Conservation (phyloP, 768 basidiomycete species). For the Clathrus columnatus region DNA sequence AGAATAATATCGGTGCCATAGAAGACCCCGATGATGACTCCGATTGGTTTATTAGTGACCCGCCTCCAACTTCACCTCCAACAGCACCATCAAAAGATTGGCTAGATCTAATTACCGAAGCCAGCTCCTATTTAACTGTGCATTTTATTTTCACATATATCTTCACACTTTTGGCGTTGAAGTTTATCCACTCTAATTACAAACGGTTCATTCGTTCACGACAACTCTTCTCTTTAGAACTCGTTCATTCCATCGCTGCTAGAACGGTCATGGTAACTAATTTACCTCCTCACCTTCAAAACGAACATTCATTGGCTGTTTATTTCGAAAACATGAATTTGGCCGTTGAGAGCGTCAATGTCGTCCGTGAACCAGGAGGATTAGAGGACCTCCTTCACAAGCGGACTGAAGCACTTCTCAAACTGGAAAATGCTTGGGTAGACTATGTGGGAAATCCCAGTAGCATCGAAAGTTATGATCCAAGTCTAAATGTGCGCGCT, state of each 20-base stretch:
- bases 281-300: slow-evolving; percentile 76
- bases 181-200: slow-evolving; percentile 85
- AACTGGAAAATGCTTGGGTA: slow-evolving; percentile 80
- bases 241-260: slow-evolving; percentile 90
- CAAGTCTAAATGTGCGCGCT: slow-evolving; percentile 45
- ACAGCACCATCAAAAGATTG: slow-evolving; percentile 43
- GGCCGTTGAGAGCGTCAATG: slow-evolving; percentile 84
- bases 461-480: slow-evolving; percentile 72
- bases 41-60: slow-evolving; percentile 29
- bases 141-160: slow-evolving; percentile 92
- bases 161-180: slow-evolving; percentile 80
- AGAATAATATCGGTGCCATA: slow-evolving; percentile 63
- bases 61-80: slow-evolving; percentile 30
- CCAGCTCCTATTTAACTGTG: slow-evolving; percentile 79
- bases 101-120: slow-evolving; percentile 85
- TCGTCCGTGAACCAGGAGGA: slow-evolving; percentile 74
- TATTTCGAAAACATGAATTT: slow-evolving; percentile 89
- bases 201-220: slow-evolving; percentile 80
- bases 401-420: slow-evolving; percentile 71
- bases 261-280: slow-evolving; percentile 85
- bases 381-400: slow-evolving; percentile 66
- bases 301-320: slow-evolving; percentile 79
- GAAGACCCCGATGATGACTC: slow-evolving; percentile 34
- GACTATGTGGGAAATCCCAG: slow-evolving; percentile 93
- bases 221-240: slow-evolving; percentile 88